Evolutionary conservation across 305 asterid species (phyloP).

Genomic region (Fraxinus sp.): DNA sequence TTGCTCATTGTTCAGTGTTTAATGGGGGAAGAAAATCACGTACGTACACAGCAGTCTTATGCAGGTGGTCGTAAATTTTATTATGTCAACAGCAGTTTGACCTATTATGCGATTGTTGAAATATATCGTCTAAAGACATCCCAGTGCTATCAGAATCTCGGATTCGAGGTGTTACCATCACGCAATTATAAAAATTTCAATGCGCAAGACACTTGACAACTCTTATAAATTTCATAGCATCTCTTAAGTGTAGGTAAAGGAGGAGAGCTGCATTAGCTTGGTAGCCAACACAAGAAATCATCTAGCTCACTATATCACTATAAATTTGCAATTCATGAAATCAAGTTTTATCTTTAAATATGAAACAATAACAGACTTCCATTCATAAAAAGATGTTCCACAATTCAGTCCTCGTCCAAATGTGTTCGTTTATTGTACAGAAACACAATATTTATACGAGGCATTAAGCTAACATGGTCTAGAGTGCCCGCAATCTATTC

Average conservation of each 20-base stretch:
- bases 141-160: background rate
- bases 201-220: background rate
- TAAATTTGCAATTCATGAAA: background rate
- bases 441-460: background rate
- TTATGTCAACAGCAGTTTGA: background rate
- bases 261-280: background rate
- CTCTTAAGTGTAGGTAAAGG: background rate
- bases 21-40: background rate
- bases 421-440: background rate
- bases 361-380: background rate
- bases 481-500: constrained; percentile 31
- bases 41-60: background rate
- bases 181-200: background rate
- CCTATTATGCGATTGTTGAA: background rate
- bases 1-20: background rate
- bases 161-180: background rate
- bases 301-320: background rate
- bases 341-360: background rate
- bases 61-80: background rate
- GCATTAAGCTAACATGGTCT: background rate
- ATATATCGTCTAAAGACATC: background rate
- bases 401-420: background rate
- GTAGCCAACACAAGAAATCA: background rate
- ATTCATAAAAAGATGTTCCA: background rate
- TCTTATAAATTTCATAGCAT: background rate